phyloP scores from a whole-genome alignment of 352 stramenopile genomes.

The Phytophthora quininea region DNA sequence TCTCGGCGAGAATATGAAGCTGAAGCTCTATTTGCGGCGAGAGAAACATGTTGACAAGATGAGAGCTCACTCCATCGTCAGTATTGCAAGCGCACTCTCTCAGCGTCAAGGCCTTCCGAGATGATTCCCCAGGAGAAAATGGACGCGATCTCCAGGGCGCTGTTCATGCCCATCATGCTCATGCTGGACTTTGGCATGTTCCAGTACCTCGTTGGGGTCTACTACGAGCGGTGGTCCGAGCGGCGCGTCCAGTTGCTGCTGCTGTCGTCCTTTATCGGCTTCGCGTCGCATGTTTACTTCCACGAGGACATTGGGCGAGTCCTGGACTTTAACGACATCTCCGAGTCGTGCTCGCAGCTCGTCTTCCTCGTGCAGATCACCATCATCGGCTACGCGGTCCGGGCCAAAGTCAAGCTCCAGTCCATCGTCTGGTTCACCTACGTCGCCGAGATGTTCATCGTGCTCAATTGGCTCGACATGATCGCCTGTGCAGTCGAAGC shows the following conservation, averaged over 20 bases:
- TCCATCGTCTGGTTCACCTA: slow-evolving; percentile 21
- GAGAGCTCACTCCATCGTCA: too few species aligned
- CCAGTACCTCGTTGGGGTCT: slow-evolving; percentile 18
- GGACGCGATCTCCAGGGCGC: slow-evolving; percentile 6
- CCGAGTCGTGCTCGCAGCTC: slow-evolving; percentile 31
- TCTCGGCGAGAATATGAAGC: too few species aligned
- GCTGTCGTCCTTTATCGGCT: slow-evolving; percentile 25
- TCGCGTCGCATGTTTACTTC: slow-evolving; percentile 24
- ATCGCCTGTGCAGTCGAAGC: not conserved
- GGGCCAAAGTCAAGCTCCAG: slow-evolving; percentile 24
- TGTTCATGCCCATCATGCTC: slow-evolving; percentile 23
- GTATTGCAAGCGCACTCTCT: too few species aligned
- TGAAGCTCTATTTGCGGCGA: too few species aligned
- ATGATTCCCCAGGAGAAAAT: slow-evolving; percentile 12
- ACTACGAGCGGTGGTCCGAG: slow-evolving; percentile 20
- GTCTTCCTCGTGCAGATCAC: slow-evolving; percentile 44
- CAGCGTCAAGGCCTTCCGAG: too few species aligned
- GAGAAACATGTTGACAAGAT: too few species aligned
- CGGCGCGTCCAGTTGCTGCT: slow-evolving; percentile 18
- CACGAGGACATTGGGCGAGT: slow-evolving; percentile 13
- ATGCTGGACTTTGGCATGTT: slow-evolving; percentile 22
- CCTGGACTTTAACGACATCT: slow-evolving; percentile 31
- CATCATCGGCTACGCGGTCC: slow-evolving; percentile 31
- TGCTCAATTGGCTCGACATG: slow-evolving; percentile 12
- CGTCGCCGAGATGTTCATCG: slow-evolving; percentile 18